Base-by-base conservation (phyloP, 345 rosid species). In the Gossypium longicalyx region DNA sequence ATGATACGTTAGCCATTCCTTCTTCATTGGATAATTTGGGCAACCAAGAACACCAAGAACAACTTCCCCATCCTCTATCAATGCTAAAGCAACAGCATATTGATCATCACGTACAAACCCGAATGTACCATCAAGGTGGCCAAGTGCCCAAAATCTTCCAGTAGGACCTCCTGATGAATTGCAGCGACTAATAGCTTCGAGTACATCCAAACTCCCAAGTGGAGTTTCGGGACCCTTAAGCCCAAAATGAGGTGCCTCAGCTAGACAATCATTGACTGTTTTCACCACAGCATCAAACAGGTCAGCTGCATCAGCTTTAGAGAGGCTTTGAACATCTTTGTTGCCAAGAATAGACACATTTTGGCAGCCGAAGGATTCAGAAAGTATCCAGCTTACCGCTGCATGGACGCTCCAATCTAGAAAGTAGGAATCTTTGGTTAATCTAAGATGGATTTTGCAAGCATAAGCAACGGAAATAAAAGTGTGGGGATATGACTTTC, bases 391-490 rank as follows among this genome's bases (percentile, higher is more conserved):
- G 79, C 89, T 84, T 38, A 84, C 83, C 25, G 78, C 81, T 43
- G 89, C 86, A 67, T 86, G 87, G 70, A 86, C 85, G 58, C 89
- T 84, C 86, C 86, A 84, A 79, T 86, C 89, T 86, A 45, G 49
- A 45, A 9, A 45, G 12, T 10, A 45, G 49, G 49, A 45, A 45
- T 1, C 12, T 45, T 2, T 45, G 13, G 49, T 45, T 45, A 9
- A 45, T 45, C 49, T 10, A 45, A 10, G 49, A 45, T 10, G 49
- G 49, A 45, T 45, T 45, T 45, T 34, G 41, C 41, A 34, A 34
- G 41, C 7, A 34, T 34, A 34, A 34, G 41, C 41, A 34, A 34
- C 38, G 41, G 41, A 34, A 34, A 34, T 34, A 34, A 6, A 5
- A 34, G 41, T 34, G 41, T 34, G 41, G 41, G 41, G 41, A 34